Percentiles rank a stretch among this genome's conserved stretches.
Conservation (phyloP, 2,329 filamentous ascomycete species). For the Nemania serpens region DNA sequence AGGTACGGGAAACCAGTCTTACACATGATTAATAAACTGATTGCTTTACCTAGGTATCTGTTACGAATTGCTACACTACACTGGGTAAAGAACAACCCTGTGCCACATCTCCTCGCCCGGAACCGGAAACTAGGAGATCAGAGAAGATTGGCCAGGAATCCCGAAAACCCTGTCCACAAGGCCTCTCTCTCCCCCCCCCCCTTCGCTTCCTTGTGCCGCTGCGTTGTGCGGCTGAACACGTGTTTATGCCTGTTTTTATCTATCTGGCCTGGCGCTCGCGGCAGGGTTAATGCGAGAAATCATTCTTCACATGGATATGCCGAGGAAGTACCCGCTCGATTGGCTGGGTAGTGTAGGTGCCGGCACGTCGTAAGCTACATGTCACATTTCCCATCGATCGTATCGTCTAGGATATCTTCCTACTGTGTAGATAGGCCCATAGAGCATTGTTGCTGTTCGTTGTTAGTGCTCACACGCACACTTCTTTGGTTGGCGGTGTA, state of each 20-base stretch:
- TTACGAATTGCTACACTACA: too few species aligned
- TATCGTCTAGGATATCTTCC: constrained; percentile 5
- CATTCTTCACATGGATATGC: constrained; percentile 9
- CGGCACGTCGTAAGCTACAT: neutral
- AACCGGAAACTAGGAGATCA: neutral
- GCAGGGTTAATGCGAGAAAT: constrained; percentile 11
- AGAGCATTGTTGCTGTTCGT: neutral
- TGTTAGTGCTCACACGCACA: neutral
- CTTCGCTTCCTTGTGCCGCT: neutral
- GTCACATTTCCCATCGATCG: neutral
- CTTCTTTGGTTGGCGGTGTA: too few species aligned
- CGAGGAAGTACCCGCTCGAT: neutral
- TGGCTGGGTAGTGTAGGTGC: neutral
- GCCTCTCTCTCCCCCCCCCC: neutral
- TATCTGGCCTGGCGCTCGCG: neutral
- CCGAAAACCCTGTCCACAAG: too few species aligned
- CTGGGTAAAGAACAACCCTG: neutral
- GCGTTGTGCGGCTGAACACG: constrained; percentile 3
- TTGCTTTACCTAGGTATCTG: too few species aligned
- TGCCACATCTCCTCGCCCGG: neutral
- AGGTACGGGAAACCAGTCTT: too few species aligned
- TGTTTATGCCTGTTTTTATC: constrained; percentile 1
- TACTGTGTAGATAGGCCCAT: too few species aligned
- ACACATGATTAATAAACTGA: too few species aligned
- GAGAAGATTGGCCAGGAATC: neutral